Evolutionary conservation across 345 rosid species (phyloP), one percentile per base, ranked within the genome.

Genomic region (Draba incana): DNA sequence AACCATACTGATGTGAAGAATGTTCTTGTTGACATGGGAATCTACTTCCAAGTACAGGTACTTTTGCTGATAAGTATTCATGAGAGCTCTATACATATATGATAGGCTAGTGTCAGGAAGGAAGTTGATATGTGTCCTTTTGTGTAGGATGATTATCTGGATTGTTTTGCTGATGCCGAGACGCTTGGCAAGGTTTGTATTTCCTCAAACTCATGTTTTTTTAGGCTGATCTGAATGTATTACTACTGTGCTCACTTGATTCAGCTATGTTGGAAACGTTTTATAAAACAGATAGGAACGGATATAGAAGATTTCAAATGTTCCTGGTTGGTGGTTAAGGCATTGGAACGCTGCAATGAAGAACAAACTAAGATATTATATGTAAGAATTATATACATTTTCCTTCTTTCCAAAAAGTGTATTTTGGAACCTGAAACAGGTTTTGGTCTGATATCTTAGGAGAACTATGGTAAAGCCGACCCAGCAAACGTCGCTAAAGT

Each of bases 231-330:
- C 4, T 42, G 13, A 14, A 57, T 68, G 60, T 46, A 30, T 56
- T 39, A 5, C 2, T 54, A 5, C 4, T 54, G 8, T 62, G 58
- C 53, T 62, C 6, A 68, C 51, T 30, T 48, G 41, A 31, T 39
- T 51, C 58, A 45, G 8, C 52, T 7, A 38, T 61, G 4, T 46
- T 67, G 52, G 50, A 47, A 47, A 47, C 8, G 49, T 68, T 75
- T 35, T 6, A 23, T 55, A 39, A 68, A 56, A 72, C 83, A 90
- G 95, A 83, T 90, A 45, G 92, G 97, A 66, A 88, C 95, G 3
- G 95, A 90, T 77, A 90, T 88, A 45, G 90, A 86, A 82, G 97
- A 90, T 75, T 83, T 84, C 59, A 90, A 90, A 78, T 90, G 95
- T 82, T 86, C 97, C 2, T 90, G 97, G 97, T 70, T 90, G 84